phyloP scores from a whole-genome alignment of 768 basidiomycete species.

The Tephrocybe sp. region DNA sequence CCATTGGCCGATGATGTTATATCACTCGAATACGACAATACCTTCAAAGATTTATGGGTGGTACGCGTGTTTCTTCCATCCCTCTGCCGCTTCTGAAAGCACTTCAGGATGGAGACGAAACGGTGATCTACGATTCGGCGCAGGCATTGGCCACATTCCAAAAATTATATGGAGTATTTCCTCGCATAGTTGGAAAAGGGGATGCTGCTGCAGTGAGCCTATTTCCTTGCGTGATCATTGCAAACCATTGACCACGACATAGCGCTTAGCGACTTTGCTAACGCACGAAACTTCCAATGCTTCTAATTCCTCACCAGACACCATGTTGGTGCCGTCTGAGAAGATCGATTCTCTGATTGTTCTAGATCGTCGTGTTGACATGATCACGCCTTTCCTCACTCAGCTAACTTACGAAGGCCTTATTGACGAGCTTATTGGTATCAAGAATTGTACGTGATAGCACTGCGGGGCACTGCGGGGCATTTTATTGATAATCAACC shows the following conservation, averaged over 20 bases:
- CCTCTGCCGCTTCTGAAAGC: neutral
- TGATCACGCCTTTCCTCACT: constrained; percentile 94
- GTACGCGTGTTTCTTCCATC: constrained; percentile 47
- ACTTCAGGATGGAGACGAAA: constrained; percentile 87
- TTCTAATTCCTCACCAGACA: constrained; percentile 33
- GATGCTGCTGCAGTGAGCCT: constrained; percentile 70
- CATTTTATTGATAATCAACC: constrained; percentile 10
- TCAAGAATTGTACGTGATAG: constrained; percentile 89
- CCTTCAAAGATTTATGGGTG: constrained; percentile 89
- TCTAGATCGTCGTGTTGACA: constrained; percentile 87
- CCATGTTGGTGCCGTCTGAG: constrained; percentile 47
- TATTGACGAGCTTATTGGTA: constrained; percentile 87
- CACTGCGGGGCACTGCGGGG: neutral
- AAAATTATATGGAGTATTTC: constrained; percentile 84
- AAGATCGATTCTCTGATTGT: constrained; percentile 86
- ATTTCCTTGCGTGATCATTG: constrained; percentile 1
- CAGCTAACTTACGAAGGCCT: constrained; percentile 97
- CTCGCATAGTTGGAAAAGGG: constrained; percentile 91
- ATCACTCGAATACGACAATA: constrained; percentile 82
- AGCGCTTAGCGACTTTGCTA: constrained; percentile 80
- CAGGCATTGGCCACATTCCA: constrained; percentile 85
- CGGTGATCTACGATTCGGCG: constrained; percentile 84
- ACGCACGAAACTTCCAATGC: constrained; percentile 54
- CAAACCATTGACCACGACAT: constrained; percentile 3
- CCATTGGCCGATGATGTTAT: constrained; percentile 92